phyloP scores from a whole-genome alignment of 75 land plant species.

The Azolla pinnata region DNA sequence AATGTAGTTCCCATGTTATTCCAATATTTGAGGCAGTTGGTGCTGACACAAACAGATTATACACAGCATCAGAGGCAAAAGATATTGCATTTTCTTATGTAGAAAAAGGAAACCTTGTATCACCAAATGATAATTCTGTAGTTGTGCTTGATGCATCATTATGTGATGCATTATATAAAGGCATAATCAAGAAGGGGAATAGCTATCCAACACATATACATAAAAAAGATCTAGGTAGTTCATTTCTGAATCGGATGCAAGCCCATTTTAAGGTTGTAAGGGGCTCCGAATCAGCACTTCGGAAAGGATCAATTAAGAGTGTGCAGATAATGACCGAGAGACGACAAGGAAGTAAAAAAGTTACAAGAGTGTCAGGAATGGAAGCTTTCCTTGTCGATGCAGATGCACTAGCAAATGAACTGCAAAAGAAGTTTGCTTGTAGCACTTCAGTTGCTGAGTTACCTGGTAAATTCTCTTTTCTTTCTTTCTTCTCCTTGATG shows the following conservation, averaged over 20 bases:
- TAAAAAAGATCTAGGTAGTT: conserved; percentile 61
- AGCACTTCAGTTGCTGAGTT: conserved; percentile 74
- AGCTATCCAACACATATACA: conserved; percentile 80
- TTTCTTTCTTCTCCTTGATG: background rate
- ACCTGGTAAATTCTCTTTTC: conserved; percentile 41
- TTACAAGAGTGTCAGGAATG: conserved; percentile 71
- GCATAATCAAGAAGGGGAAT: conserved; percentile 67
- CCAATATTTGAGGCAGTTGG: conserved; percentile 68
- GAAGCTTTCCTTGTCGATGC: conserved; percentile 76
- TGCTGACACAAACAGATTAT: conserved; percentile 47
- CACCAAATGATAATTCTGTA: conserved; percentile 41
- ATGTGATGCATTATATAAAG: conserved; percentile 87
- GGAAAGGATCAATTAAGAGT: conserved; percentile 63
- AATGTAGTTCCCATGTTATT: conserved; percentile 62
- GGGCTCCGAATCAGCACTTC: conserved; percentile 52
- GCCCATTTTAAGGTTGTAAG: conserved; percentile 55
- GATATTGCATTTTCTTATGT: conserved; percentile 61
- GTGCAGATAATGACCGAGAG: conserved; percentile 77
- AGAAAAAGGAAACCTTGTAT: conserved; percentile 71
- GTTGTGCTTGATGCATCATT: conserved; percentile 59
- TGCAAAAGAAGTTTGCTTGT: conserved; percentile 94
- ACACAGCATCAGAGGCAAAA: conserved; percentile 57
- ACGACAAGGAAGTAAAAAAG: conserved; percentile 80
- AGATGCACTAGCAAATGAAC: conserved; percentile 65
- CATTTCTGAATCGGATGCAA: conserved; percentile 80